Evolutionary conservation across 1,284 basidiomycete genomes (phyloP).

Genomic region (Mycosarcoma maydis): DNA sequence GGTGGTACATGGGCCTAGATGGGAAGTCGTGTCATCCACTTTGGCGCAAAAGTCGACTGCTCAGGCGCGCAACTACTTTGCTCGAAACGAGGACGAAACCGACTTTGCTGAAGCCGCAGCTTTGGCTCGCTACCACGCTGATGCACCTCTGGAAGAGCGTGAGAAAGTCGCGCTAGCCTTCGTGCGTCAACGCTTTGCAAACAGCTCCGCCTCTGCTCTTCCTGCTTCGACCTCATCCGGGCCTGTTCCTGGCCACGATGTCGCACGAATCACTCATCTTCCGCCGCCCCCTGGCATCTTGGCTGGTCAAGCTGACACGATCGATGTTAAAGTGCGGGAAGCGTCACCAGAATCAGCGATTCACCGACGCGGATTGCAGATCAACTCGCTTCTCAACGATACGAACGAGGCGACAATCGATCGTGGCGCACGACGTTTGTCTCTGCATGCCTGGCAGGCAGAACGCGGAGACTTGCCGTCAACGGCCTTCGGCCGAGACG

Average conservation of each 20-base stretch:
- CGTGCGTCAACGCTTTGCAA: slow-evolving; percentile 37
- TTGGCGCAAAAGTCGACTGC: slow-evolving; percentile 82
- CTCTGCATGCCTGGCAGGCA: slow-evolving; percentile 52
- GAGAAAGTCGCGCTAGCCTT: slow-evolving; percentile 41
- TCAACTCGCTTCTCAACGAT: slow-evolving; percentile 57
- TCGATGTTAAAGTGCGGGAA: slow-evolving; percentile 24
- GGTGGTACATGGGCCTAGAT: slow-evolving; percentile 77
- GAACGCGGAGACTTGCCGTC: slow-evolving; percentile 8
- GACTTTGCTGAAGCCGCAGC: slow-evolving; percentile 60
- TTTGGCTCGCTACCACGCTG: slow-evolving; percentile 50
- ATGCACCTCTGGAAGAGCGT: slow-evolving; percentile 41
- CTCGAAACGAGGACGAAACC: slow-evolving; percentile 56
- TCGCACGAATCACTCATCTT: slow-evolving; percentile 19
- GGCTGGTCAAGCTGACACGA: slow-evolving; percentile 7
- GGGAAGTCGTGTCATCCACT: slow-evolving; percentile 77
- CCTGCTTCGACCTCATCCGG: not conserved
- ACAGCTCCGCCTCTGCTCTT: slow-evolving; percentile 9
- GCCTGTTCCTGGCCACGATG: slow-evolving; percentile 3
- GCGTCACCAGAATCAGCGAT: slow-evolving; percentile 25
- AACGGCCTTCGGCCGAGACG: slow-evolving; percentile 12
- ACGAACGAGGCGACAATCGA: slow-evolving; percentile 16
- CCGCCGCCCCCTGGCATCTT: slow-evolving; percentile 31
- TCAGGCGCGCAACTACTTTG: slow-evolving; percentile 78
- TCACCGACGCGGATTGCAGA: slow-evolving; percentile 51
- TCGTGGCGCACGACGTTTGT: slow-evolving; percentile 22